Evolutionary conservation across 208 protist genomes (phyloP).

Genomic region (Naegleria fowleri): DNA sequence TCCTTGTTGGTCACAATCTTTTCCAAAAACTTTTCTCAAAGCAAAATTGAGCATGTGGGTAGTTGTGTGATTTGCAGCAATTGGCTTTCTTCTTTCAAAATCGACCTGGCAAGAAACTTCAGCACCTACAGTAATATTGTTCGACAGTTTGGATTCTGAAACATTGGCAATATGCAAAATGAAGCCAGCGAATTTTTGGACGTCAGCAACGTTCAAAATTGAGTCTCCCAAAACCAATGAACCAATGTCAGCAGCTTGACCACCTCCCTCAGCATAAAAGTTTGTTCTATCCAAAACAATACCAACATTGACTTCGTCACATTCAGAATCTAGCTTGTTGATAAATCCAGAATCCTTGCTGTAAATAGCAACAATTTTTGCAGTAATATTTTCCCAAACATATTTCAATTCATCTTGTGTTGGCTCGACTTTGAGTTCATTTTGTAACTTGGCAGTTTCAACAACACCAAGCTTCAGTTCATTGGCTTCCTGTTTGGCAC

Average conservation of each 20-base stretch:
- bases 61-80: conserved; percentile 90
- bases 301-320: conserved; percentile 60
- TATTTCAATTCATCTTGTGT: conserved; percentile 93
- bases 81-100: conserved; percentile 64
- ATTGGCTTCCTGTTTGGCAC: conserved; percentile 41
- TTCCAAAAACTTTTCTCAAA: conserved; percentile 71
- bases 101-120: conserved; percentile 73
- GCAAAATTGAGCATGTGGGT: conserved; percentile 96
- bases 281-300: conserved; percentile 88
- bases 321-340: conserved; percentile 32
- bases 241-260: conserved; percentile 92
- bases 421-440: conserved; percentile 52
- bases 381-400: conserved; percentile 55
- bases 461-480: conserved; percentile 67
- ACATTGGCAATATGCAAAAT: conserved; percentile 91
- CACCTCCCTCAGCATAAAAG: conserved; percentile 96
- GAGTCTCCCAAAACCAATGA: conserved; percentile 63
- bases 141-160: background rate
- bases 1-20: conserved; percentile 86
- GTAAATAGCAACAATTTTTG: conserved; percentile 55
- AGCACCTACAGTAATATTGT: conserved; percentile 62
- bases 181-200: conserved; percentile 87
- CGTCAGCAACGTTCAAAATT: conserved; percentile 75
- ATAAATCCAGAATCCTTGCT: conserved; percentile 67
- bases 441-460: conserved; percentile 73